Base-by-base conservation (phyloP, 108 stramenopile species). In the Cyclostephanos invisitatus region DNA sequence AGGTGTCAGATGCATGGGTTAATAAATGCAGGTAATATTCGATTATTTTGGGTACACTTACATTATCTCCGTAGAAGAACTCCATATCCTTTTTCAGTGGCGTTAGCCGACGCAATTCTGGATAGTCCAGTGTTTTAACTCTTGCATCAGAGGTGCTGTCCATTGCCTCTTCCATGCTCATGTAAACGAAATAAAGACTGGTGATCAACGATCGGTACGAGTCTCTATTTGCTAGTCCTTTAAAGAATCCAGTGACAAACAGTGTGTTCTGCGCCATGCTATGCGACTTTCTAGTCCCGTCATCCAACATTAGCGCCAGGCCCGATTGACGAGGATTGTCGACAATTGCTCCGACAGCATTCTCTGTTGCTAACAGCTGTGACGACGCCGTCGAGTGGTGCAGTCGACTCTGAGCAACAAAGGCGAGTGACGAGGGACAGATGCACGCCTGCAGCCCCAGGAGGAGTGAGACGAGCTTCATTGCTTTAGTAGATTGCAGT, bases 161-260 rank as follows among this genome's bases (percentile, higher is more conserved):
- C 48, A 87, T 73, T 2, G 54, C 81, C 6, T 68, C 58, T 73
- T 88, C 87, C 87, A 88, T 88, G 46, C 76, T 74, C 8, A 72
- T 25, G 54, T 88, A 88, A 8, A 88, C 87, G 61, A 82, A 88
- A 62, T 86, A 88, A 15, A 88, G 50, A 60, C 76, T 74, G 2
- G 85, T 81, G 1, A 84, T 32, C 0, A 84, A 60, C 32, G 69
- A 66, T 3, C 74, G 42, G 69, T 85, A 89, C 0, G 84, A 72
- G 25, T 77, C 72, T 38, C 46, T 36, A 35, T 44, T 83, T 36
- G 68, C 62, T 35, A 89, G 64, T 22, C 87, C 87, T 67, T 84
- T 84, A 83, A 89, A 89, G 78, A 89, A 89, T 56, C 87, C 87
- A 9, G 84, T 64, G 37, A 89, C 85, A 57, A 89, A 89, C 21